Percentiles rank a stretch among this genome's conserved stretches.
Conservation (phyloP, 78 protist species). For the Planoprotostelium fungivorum region DNA sequence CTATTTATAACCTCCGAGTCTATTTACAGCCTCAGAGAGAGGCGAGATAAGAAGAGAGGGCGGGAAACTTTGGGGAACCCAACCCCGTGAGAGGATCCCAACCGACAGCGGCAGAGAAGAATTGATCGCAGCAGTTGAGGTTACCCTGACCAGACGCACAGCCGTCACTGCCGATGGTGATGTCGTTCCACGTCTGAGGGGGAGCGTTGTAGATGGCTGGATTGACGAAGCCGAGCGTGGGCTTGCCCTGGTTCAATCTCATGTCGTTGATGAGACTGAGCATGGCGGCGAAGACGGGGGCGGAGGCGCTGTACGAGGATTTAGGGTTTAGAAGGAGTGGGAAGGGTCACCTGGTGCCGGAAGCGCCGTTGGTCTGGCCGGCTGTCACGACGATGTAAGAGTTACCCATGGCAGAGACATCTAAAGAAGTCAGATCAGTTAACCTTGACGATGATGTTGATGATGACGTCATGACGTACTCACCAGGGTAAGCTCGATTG, state of each 20-base stretch:
- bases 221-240: constrained; percentile 2
- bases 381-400: background rate
- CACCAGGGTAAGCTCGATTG: background rate
- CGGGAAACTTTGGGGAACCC: constrained; percentile 37
- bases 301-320: too few species aligned
- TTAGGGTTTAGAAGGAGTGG: background rate
- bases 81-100: constrained; percentile 28
- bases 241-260: background rate
- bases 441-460: background rate
- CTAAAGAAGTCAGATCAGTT: background rate
- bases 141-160: background rate
- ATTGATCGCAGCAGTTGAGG: background rate
- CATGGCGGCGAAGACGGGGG: constrained; percentile 10
- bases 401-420: background rate
- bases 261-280: background rate
- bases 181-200: background rate
- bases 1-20: too few species aligned
- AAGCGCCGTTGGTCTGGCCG: background rate
- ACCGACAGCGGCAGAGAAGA: background rate
- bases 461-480: background rate
- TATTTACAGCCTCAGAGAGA: too few species aligned
- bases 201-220: constrained; percentile 3
- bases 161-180: background rate
- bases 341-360: background rate
- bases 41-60: constrained; percentile 9